phyloP scores from a whole-genome alignment of 495 filamentous ascomycete species.

The Articulospora tetracladia region DNA sequence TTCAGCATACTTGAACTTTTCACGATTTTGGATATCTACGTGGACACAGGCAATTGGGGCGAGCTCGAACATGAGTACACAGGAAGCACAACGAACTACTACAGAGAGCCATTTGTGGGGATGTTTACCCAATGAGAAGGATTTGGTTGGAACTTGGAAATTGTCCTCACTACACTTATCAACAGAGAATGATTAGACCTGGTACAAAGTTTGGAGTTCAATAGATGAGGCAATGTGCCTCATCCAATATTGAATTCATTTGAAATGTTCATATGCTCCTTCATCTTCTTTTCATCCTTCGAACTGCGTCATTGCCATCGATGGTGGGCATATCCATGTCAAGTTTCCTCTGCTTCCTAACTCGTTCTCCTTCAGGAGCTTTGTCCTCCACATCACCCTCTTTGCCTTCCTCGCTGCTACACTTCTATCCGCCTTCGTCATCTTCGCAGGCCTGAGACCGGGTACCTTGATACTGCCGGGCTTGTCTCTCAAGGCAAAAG shows the following conservation, averaged over 20 bases:
- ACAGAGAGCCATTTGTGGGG: too few relatives aligned
- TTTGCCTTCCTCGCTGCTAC: constrained; percentile 26
- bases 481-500: constrained; percentile 81
- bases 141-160: too few relatives aligned
- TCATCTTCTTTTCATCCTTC: constrained; percentile 82
- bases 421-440: constrained; percentile 27
- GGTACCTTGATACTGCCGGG: constrained; percentile 81
- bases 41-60: too few relatives aligned
- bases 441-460: constrained; percentile 39
- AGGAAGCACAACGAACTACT: too few relatives aligned
- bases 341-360: constrained; percentile 25
- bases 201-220: too few relatives aligned
- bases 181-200: too few relatives aligned
- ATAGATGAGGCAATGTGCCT: constrained; percentile 12
- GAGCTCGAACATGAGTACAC: too few relatives aligned
- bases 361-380: constrained; percentile 24
- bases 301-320: constrained; percentile 60
- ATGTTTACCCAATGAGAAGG: too few relatives aligned
- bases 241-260: constrained; percentile 89
- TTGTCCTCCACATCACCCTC: constrained; percentile 33
- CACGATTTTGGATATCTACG: too few relatives aligned
- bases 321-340: constrained; percentile 26
- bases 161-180: too few relatives aligned
- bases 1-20: too few relatives aligned
- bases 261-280: constrained; percentile 65